A percentile compares a stretch with the other conserved stretches of the same genome.
Conservation (phyloP, 73 alveolate species). For the Tetrahymena borealis region DNA sequence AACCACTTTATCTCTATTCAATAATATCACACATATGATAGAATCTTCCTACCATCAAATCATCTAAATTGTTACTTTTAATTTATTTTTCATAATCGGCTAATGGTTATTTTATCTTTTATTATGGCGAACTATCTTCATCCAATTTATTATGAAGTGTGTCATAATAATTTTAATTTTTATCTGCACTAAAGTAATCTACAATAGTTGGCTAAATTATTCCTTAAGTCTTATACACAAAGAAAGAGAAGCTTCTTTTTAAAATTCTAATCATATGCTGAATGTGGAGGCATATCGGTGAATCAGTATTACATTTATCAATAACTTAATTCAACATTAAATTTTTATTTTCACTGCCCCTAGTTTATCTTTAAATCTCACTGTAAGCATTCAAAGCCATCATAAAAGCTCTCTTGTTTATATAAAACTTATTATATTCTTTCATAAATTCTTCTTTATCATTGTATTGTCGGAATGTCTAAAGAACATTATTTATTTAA, state of each 20-base stretch:
- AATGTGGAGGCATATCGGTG: background rate
- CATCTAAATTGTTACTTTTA: background rate
- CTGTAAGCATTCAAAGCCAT: background rate
- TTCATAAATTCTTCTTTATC: background rate
- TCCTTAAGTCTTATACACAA: background rate
- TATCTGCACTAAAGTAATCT: background rate
- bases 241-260: background rate
- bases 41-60: background rate
- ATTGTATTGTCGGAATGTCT: no score
- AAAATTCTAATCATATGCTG: background rate
- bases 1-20: background rate
- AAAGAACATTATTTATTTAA: no score
- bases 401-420: background rate
- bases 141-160: background rate
- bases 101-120: background rate
- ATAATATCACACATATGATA: background rate
- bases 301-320: background rate
- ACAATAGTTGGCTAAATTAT: background rate
- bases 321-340: background rate
- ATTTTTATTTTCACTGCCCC: background rate
- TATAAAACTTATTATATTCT: background rate
- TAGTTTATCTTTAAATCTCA: background rate
- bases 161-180: background rate
- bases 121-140: no score
- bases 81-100: background rate